phyloP scores from a whole-genome alignment of 2,329 filamentous ascomycete genomes.

The Diaporthe vexans region DNA sequence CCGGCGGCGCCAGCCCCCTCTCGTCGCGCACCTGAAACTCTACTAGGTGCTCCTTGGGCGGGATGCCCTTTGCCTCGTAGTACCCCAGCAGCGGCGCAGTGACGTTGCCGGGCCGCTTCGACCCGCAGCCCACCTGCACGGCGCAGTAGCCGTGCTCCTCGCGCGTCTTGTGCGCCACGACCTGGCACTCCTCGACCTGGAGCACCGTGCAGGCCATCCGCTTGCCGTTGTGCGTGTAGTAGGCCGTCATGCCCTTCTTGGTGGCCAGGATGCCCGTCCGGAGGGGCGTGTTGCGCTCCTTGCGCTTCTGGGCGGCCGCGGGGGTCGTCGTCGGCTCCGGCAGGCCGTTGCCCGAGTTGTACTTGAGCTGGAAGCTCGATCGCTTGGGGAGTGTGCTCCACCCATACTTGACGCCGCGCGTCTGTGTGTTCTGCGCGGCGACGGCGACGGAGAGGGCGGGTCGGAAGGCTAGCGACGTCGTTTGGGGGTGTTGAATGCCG shows the following conservation, averaged over 20 bases:
- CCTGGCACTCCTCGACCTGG: slow-evolving; percentile 92
- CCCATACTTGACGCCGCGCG: slow-evolving; percentile 69
- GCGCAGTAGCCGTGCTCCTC: slow-evolving; percentile 91
- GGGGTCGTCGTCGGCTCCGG: slow-evolving; percentile 70
- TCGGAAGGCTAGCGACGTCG: slow-evolving; percentile 50
- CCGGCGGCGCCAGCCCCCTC: slow-evolving; percentile 75
- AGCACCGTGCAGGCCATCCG: slow-evolving; percentile 91
- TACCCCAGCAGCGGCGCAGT: slow-evolving; percentile 89
- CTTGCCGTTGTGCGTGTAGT: slow-evolving; percentile 84
- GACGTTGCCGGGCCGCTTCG: slow-evolving; percentile 80
- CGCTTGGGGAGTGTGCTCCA: slow-evolving; percentile 67
- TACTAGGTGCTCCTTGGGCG: slow-evolving; percentile 84
- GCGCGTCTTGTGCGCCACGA: slow-evolving; percentile 87
- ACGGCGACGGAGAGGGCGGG: slow-evolving; percentile 54
- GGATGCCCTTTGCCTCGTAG: slow-evolving; percentile 84
- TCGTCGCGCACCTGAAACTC: slow-evolving; percentile 89
- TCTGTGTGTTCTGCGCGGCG: slow-evolving; percentile 56
- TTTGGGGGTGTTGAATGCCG: slow-evolving; percentile 38
- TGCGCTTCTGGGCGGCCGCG: slow-evolving; percentile 72
- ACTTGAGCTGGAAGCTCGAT: slow-evolving; percentile 67
- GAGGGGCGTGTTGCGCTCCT: slow-evolving; percentile 70
- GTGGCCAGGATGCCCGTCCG: slow-evolving; percentile 87
- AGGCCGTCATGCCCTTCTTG: slow-evolving; percentile 96
- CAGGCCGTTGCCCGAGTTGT: slow-evolving; percentile 72
- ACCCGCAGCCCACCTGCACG: slow-evolving; percentile 88